Conservation (phyloP, 495 filamentous ascomycete genomes). For the Daldinia bambusicola region DNA sequence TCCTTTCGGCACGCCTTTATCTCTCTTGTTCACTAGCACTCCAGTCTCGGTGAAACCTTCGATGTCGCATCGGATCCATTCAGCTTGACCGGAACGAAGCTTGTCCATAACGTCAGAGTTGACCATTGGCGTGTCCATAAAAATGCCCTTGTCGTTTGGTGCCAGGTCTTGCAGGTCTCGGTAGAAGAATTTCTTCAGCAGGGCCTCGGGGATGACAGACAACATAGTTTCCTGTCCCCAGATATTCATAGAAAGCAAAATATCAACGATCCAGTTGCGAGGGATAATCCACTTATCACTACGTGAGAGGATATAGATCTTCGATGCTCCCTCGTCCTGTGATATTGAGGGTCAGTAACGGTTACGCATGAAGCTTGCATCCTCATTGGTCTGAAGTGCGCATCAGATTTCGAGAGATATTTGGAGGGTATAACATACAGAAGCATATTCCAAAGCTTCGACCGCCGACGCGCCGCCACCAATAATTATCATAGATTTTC, state of each 20-base stretch:
- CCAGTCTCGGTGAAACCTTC: constrained; percentile 70
- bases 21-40: constrained; percentile 74
- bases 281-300: constrained; percentile 93
- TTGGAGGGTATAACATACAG: constrained; percentile 46
- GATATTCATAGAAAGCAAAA: constrained; percentile 78
- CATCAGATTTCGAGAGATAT: not conserved
- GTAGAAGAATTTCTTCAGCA: constrained; percentile 84
- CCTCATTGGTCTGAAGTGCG: not conserved
- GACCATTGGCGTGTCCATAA: constrained; percentile 87
- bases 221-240: constrained; percentile 79
- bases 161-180: constrained; percentile 83
- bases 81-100: constrained; percentile 76
- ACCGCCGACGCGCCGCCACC: constrained; percentile 85
- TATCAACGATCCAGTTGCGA: constrained; percentile 77
- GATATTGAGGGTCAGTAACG: constrained; percentile 7
- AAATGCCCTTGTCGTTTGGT: constrained; percentile 74
- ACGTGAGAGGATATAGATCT: constrained; percentile 77
- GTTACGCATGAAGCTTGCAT: too few relatives aligned
- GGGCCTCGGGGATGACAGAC: constrained; percentile 79
- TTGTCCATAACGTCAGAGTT: constrained; percentile 82
- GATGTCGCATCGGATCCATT: constrained; percentile 86
- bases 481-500: constrained; percentile 78
- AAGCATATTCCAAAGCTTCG: constrained; percentile 84
- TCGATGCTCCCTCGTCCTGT: constrained; percentile 65
- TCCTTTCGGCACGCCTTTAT: constrained; percentile 75